A percentile compares a stretch with the other conserved stretches of the same genome.
Evolutionary conservation across 2,329 filamentous ascomycete genomes (phyloP).

Genomic region (Aspergillus terreus): DNA sequence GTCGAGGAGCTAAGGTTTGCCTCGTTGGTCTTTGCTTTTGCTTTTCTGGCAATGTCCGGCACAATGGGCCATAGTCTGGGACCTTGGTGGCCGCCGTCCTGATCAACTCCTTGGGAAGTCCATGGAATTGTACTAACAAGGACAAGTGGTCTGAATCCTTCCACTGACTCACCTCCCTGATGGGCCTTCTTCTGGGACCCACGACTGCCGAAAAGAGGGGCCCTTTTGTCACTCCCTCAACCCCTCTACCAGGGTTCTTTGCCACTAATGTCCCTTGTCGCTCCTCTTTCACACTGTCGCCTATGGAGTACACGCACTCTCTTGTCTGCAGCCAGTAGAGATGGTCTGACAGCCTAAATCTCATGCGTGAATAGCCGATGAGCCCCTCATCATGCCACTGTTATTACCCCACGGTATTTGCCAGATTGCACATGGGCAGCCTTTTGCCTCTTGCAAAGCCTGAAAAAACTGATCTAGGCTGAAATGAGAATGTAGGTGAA

Average conservation of each 20-base stretch:
- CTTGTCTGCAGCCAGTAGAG: slow-evolving; percentile 4
- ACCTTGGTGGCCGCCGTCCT: too few species aligned
- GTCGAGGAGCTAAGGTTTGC: neutral
- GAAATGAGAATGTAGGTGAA: neutral
- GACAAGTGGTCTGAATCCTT: too few species aligned
- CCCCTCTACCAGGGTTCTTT: neutral
- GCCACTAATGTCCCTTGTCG: slow-evolving; percentile 6
- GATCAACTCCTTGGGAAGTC: too few species aligned
- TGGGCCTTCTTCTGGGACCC: too few species aligned
- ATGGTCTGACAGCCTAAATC: slow-evolving; percentile 13
- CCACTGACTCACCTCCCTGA: too few species aligned
- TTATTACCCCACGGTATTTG: neutral
- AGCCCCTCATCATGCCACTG: slow-evolving; percentile 5
- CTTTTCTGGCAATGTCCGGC: neutral
- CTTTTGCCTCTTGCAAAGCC: neutral
- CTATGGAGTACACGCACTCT: neutral
- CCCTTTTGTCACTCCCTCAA: neutral
- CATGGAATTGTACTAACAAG: too few species aligned
- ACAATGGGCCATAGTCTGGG: neutral
- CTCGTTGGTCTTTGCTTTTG: neutral
- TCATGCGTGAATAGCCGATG: slow-evolving; percentile 3
- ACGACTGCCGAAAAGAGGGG: neutral
- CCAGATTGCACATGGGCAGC: neutral
- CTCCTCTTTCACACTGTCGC: neutral
- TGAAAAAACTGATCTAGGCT: neutral